Evolutionary conservation across 1,284 basidiomycete genomes (phyloP), one percentile per base, ranked within the genome.

Genomic region (Malassezia nana): DNA sequence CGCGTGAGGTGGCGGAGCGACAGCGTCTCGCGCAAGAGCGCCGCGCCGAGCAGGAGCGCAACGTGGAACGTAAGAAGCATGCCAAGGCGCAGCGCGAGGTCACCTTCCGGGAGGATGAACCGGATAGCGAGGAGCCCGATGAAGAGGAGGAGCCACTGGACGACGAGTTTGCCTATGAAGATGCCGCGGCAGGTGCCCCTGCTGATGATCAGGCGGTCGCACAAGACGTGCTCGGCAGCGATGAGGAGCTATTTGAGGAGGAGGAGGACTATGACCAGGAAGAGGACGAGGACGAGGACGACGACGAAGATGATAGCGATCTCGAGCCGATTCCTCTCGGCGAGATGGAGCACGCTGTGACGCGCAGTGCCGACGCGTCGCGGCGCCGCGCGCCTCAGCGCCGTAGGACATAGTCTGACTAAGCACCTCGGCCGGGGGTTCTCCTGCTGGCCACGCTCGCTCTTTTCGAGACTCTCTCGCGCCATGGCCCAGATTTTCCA

Each of bases 401-500:
- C 22, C 31, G 44, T 24, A 28, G 29, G 22, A 45, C 33, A 13
- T 40, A 52, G 44, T 32, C 20, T 45, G 28, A 31, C 29, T 22
- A 39, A 52, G 35, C 22, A 4, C n/a, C 15, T 39, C 52, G 52
- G 52, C 52, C 52, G 52, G 26, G 29, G 7, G 13, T 20, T 22
- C 25, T 24, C 50, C 31, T 26, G 40, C 26, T 22, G 46, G 31
- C 30, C 46, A 33, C 26, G n/a, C 16, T 26, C 29, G 26, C 48
- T 40, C 7, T 44, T 44, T 24, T 38, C 40, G 26, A 42, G 16
- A 22, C 33, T 30, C n/a, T 45, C 46, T 22, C 28, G 41, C 46
- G 59, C 44, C 50, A 74, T 74, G 72, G 68, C 72, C 24, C 67
- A 69, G 56, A 63, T 74, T 50, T 74, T 72, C 54, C 64, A 66